Percentiles rank a stretch among this genome's conserved stretches.
These are phyloP conservation scores for Solanum hybrid DNA, from an alignment of 305 asterid species.

Conservation along the genomic window DNA sequence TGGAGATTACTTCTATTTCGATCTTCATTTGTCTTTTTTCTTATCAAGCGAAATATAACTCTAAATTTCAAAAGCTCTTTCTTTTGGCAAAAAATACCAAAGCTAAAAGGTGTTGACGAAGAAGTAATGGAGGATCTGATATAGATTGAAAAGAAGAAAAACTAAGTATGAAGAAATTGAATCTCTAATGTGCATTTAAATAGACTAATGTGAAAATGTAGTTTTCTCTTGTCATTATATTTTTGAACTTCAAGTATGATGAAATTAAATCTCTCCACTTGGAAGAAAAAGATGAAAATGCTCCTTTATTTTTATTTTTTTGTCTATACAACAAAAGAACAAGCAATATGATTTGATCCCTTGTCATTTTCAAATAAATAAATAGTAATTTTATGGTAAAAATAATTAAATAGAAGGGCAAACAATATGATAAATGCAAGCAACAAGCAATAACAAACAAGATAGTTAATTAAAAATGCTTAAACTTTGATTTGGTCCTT, in stretches of 20 bases:
- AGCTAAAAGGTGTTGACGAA: neutral
- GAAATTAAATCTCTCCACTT: neutral
- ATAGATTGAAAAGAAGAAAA: neutral
- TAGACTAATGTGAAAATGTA: neutral
- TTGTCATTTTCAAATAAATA: neutral
- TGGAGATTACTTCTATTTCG: constrained; percentile 10
- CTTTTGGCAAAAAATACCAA: neutral
- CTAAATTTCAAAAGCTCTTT: no score
- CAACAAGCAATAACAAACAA: neutral
- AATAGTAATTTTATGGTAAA: neutral
- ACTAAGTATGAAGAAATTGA: neutral
- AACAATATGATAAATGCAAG: neutral
- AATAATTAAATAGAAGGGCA: neutral
- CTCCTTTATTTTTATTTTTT: neutral
- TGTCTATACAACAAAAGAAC: neutral
- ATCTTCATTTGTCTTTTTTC: neutral
- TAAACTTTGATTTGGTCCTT: neutral
- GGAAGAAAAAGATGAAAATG: neutral
- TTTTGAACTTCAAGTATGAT: neutral
- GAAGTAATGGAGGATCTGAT: neutral
- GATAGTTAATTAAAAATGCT: neutral
- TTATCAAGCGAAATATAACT: neutral
- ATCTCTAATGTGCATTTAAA: neutral
- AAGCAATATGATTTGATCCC: neutral
- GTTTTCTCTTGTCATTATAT: neutral